Conservation (phyloP, 768 basidiomycete species). For the Sutorius australiensis region DNA sequence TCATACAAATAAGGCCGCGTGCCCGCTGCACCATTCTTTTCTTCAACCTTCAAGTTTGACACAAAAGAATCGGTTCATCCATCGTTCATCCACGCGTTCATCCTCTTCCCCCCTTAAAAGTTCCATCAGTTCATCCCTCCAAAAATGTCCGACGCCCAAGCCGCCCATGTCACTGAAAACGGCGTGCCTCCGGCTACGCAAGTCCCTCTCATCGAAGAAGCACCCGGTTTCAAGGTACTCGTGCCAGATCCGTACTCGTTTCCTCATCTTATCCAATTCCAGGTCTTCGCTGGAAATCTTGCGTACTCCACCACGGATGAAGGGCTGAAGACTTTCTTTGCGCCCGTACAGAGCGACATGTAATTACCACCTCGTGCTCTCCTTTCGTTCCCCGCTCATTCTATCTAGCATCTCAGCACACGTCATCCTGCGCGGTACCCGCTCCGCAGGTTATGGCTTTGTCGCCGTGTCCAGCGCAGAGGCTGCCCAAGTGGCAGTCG, state of each 20-base stretch:
- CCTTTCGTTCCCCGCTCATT: constrained; percentile 8
- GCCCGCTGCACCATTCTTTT: constrained; percentile 37
- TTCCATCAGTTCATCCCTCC: constrained; percentile 52
- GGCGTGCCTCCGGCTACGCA: constrained; percentile 81
- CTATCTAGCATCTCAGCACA: constrained; percentile 68
- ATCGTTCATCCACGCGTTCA: constrained; percentile 54
- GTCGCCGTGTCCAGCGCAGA: constrained; percentile 78
- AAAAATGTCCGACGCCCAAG: constrained; percentile 89
- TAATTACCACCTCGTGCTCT: constrained; percentile 41
- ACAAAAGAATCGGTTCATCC: constrained; percentile 82
- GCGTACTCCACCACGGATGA: constrained; percentile 92
- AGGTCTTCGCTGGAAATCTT: constrained; percentile 97
- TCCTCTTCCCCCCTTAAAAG: constrained; percentile 32
- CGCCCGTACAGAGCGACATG: constrained; percentile 83
- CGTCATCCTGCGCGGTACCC: constrained; percentile 80
- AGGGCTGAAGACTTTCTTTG: constrained; percentile 93
- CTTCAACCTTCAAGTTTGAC: constrained; percentile 81
- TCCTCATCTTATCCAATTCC: constrained; percentile 8
- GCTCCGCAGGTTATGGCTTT: constrained; percentile 91
- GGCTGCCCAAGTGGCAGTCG: constrained; percentile 84
- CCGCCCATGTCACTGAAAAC: constrained; percentile 77
- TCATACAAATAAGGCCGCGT: constrained; percentile 37
- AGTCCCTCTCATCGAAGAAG: constrained; percentile 62
- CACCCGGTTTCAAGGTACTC: constrained; percentile 73
- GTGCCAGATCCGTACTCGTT: constrained; percentile 16